These are phyloP conservation scores for Coemansia sp. DNA, from an alignment of 192 early-diverging fungal species.

Conservation along the genomic window DNA sequence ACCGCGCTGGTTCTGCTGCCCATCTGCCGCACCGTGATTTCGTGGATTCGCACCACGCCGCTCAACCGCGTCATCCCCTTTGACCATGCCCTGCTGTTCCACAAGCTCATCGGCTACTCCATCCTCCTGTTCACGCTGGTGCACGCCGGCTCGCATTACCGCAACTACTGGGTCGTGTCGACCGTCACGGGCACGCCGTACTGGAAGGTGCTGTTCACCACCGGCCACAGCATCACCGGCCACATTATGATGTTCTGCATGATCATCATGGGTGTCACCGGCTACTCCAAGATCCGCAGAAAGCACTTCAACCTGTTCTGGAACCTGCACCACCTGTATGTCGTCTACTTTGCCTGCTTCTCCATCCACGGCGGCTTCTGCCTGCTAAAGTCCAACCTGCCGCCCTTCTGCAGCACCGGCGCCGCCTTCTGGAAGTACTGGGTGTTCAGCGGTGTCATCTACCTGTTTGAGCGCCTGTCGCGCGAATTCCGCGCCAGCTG, in stretches of 20 bases:
- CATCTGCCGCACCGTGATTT: constrained; percentile 78
- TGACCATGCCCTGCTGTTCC: constrained; percentile 79
- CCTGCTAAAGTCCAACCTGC: constrained; percentile 65
- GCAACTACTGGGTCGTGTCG: constrained; percentile 63
- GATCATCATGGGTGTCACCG: constrained; percentile 75
- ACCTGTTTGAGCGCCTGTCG: constrained; percentile 67
- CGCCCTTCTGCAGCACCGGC: constrained; percentile 66
- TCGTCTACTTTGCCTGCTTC: constrained; percentile 75
- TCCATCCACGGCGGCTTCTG: constrained; percentile 84
- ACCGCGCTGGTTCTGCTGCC: constrained; percentile 76
- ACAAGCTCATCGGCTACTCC: constrained; percentile 74
- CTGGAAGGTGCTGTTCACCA: constrained; percentile 56
- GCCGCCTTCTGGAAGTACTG: constrained; percentile 82
- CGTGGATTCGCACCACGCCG: constrained; percentile 68
- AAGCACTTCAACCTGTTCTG: constrained; percentile 71
- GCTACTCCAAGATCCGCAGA: constrained; percentile 52
- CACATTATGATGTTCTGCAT: constrained; percentile 71
- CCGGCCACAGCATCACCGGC: constrained; percentile 77
- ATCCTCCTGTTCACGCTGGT: constrained; percentile 74
- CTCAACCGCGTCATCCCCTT: constrained; percentile 76
- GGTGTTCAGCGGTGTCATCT: constrained; percentile 61
- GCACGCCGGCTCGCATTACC: constrained; percentile 71
- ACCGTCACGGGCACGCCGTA: constrained; percentile 22
- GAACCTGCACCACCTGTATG: constrained; percentile 84
- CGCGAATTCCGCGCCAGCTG: constrained; percentile 67